Conservation (phyloP, 1,284 basidiomycete genomes). For the Austroboletus novae-zelandiae region DNA sequence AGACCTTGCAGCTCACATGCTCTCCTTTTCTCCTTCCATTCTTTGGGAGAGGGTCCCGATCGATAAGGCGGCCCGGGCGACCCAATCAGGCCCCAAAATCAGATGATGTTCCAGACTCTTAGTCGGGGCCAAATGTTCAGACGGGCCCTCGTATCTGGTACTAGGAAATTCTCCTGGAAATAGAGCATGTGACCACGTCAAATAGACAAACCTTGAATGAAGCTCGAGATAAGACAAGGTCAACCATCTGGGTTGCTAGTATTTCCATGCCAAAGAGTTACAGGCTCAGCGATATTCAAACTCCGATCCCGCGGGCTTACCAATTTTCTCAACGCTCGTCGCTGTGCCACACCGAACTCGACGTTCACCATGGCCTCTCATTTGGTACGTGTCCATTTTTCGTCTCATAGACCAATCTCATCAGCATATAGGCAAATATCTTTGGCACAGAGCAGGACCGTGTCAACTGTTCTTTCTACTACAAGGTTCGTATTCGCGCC, state of each 20-base stretch:
- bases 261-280: no score
- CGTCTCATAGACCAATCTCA: not conserved
- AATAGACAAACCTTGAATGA: not conserved
- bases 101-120: not conserved
- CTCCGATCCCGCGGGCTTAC: not conserved
- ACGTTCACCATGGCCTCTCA: slow-evolving; percentile 55
- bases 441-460: slow-evolving; percentile 91
- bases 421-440: slow-evolving; percentile 66
- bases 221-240: not conserved
- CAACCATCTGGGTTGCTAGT: no score
- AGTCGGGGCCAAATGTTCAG: not conserved
- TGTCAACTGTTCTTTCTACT: slow-evolving; percentile 94
- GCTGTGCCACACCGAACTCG: not conserved
- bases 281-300: not conserved
- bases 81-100: not conserved
- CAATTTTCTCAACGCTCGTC: slow-evolving; percentile 8
- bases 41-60: not conserved
- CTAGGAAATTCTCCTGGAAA: not conserved
- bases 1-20: not conserved
- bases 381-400: slow-evolving; percentile 41
- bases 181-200: not conserved
- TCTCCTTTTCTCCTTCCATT: no score
- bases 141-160: not conserved
- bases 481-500: slow-evolving; percentile 61
- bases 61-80: not conserved